A percentile compares a stretch with the other conserved stretches of the same genome.
phyloP scores from a whole-genome alignment of 2,329 filamentous ascomycete species.

The Ceratocystiopsis sp. region DNA sequence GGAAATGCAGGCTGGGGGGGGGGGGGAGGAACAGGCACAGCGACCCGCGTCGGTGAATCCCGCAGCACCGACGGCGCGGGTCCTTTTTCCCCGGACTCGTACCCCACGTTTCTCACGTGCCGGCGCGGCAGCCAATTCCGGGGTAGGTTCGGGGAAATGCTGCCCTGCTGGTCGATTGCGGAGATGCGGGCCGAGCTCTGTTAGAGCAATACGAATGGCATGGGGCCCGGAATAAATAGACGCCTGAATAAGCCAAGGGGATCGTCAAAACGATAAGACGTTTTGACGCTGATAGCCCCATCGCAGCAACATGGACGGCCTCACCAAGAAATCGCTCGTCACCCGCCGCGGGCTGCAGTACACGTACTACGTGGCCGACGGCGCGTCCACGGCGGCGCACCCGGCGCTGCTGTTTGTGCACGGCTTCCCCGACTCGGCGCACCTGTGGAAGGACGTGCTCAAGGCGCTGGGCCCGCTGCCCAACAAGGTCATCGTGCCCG shows the following conservation, averaged over 20 bases:
- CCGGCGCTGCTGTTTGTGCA: slow-evolving; percentile 25
- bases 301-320: slow-evolving; percentile 12
- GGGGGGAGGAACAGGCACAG: no score
- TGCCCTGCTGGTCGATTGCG: no score
- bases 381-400: not conserved
- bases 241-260: no score
- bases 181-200: not conserved
- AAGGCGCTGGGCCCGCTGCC: slow-evolving; percentile 12
- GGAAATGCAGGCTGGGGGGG: not conserved
- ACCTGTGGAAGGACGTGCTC: slow-evolving; percentile 25
- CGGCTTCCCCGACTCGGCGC: slow-evolving; percentile 30
- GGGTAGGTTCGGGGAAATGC: not conserved
- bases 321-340: slow-evolving; percentile 14
- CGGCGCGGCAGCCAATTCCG: not conserved
- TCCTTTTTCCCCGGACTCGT: no score
- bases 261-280: no score
- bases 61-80: no score
- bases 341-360: slow-evolving; percentile 20
- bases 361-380: slow-evolving; percentile 19
- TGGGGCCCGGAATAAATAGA: no score
- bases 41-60: not conserved
- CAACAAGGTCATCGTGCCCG: slow-evolving; percentile 21
- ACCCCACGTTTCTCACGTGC: not conserved
- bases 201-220: no score
- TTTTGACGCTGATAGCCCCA: no score